phyloP scores from a whole-genome alignment of 257 asterid genomes.

The Datura wrightii region DNA sequence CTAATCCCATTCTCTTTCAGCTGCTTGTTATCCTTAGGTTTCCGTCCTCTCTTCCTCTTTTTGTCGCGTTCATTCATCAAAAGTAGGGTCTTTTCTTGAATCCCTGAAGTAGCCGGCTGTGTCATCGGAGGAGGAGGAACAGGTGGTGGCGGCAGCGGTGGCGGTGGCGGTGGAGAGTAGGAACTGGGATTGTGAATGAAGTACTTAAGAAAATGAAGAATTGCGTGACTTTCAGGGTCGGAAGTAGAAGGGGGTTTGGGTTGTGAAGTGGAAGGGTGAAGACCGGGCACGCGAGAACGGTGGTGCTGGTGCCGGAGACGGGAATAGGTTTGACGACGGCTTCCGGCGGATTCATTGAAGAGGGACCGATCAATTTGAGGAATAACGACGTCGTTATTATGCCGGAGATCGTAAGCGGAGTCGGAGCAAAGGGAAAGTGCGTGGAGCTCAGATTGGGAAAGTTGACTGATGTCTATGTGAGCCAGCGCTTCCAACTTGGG shows the following conservation, averaged over 20 bases:
- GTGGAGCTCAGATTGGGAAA: slow-evolving; percentile 82
- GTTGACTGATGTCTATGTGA: slow-evolving; percentile 55
- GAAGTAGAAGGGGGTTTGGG: slow-evolving; percentile 45
- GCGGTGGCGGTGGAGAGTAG: slow-evolving; percentile 60
- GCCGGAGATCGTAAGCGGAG: slow-evolving; percentile 55
- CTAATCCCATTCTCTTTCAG: slow-evolving; percentile 52
- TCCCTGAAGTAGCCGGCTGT: slow-evolving; percentile 39
- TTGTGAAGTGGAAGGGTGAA: slow-evolving; percentile 57
- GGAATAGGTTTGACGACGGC: slow-evolving; percentile 88
- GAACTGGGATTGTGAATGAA: slow-evolving; percentile 60
- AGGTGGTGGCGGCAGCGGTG: slow-evolving; percentile 49
- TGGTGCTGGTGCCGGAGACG: slow-evolving; percentile 60
- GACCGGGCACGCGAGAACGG: slow-evolving; percentile 75
- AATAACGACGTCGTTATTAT: slow-evolving; percentile 59
- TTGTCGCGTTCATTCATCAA: slow-evolving; percentile 42
- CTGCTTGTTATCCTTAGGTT: slow-evolving; percentile 39
- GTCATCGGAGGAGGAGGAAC: slow-evolving; percentile 47
- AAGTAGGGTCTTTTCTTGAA: slow-evolving; percentile 47
- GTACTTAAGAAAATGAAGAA: slow-evolving; percentile 74
- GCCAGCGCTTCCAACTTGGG: slow-evolving; percentile 55
- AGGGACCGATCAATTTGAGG: slow-evolving; percentile 75
- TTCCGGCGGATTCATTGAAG: slow-evolving; percentile 88
- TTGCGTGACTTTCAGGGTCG: slow-evolving; percentile 75
- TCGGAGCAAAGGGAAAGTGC: slow-evolving; percentile 72
- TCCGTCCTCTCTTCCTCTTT: slow-evolving; percentile 56